These are phyloP conservation scores for Huiozyma sinensis DNA, from an alignment of 805 yeast genomes.

Conservation along the genomic window DNA sequence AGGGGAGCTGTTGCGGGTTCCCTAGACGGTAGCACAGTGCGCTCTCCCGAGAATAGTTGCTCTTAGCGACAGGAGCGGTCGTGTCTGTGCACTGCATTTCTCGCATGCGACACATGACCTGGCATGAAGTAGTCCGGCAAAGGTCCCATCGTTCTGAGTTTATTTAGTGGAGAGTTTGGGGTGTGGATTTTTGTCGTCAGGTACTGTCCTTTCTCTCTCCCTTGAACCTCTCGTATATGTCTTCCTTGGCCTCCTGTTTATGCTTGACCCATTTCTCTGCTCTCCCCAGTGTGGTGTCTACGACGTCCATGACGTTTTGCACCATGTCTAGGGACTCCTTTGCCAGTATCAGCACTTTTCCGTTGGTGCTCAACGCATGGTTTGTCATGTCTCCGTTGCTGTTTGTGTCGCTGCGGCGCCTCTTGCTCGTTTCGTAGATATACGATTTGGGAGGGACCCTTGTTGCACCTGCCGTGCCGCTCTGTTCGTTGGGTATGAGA, in stretches of 20 bases:
- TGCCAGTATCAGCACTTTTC: slow-evolving; percentile 69
- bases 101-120: too few species aligned
- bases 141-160: too few species aligned
- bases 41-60: too few species aligned
- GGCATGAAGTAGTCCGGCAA: too few species aligned
- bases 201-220: neutral
- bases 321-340: slow-evolving; percentile 86
- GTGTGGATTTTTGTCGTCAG: too few species aligned
- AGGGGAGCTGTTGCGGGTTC: too few species aligned
- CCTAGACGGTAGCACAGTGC: too few species aligned
- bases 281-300: slow-evolving; percentile 71
- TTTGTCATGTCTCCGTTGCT: slow-evolving; percentile 4
- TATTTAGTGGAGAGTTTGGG: too few species aligned
- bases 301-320: slow-evolving; percentile 67
- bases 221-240: slow-evolving; percentile 16
- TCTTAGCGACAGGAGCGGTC: too few species aligned
- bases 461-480: neutral
- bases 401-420: neutral
- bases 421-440: neutral
- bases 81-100: too few species aligned
- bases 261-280: slow-evolving; percentile 76
- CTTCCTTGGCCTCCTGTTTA: slow-evolving; percentile 31
- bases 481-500: neutral
- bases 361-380: slow-evolving; percentile 38
- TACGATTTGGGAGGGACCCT: neutral